Evolutionary conservation across 768 basidiomycete species (phyloP).

Genomic region (Saitozyma sp.): DNA sequence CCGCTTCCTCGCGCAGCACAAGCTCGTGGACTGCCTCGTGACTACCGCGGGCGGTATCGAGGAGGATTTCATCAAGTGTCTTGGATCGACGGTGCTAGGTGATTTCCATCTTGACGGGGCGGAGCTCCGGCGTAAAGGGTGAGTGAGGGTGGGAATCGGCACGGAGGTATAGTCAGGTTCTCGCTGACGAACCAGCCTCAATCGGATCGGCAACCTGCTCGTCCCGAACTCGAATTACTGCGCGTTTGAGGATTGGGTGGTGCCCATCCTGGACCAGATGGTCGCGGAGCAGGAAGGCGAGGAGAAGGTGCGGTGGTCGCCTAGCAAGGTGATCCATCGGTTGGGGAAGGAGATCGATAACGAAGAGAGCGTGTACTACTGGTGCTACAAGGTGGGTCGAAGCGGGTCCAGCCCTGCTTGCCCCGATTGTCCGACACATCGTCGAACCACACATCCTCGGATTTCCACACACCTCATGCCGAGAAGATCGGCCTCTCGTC

Average conservation of each 20-base stretch:
- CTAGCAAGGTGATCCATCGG: slow-evolving; percentile 86
- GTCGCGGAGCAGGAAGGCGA: slow-evolving; percentile 69
- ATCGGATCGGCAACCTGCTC: slow-evolving; percentile 92
- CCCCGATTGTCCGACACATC: too few relatives aligned
- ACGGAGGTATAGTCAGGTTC: not conserved
- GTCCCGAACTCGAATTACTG: slow-evolving; percentile 99
- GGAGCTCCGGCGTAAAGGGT: slow-evolving; percentile 74
- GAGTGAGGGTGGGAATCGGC: slow-evolving; percentile 4
- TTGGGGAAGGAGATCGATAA: slow-evolving; percentile 97
- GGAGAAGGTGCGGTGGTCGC: slow-evolving; percentile 68
- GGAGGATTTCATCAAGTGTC: slow-evolving; percentile 98
- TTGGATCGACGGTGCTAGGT: slow-evolving; percentile 87
- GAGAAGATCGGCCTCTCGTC: too few relatives aligned
- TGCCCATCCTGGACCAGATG: slow-evolving; percentile 87
- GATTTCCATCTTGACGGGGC: slow-evolving; percentile 85
- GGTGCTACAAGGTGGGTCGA: slow-evolving; percentile 90
- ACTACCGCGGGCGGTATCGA: slow-evolving; percentile 98
- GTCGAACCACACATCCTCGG: too few relatives aligned
- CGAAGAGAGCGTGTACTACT: slow-evolving; percentile 97
- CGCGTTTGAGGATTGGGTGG: slow-evolving; percentile 99
- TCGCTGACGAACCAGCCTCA: slow-evolving; percentile 59
- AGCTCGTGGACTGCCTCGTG: slow-evolving; percentile 82
- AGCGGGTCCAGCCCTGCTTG: too few relatives aligned
- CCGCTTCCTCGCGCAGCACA: slow-evolving; percentile 86
- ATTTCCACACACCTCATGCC: too few relatives aligned